These are phyloP conservation scores for Ilex asprella DNA, from an alignment of 257 asterid genomes.

Conservation along the genomic window DNA sequence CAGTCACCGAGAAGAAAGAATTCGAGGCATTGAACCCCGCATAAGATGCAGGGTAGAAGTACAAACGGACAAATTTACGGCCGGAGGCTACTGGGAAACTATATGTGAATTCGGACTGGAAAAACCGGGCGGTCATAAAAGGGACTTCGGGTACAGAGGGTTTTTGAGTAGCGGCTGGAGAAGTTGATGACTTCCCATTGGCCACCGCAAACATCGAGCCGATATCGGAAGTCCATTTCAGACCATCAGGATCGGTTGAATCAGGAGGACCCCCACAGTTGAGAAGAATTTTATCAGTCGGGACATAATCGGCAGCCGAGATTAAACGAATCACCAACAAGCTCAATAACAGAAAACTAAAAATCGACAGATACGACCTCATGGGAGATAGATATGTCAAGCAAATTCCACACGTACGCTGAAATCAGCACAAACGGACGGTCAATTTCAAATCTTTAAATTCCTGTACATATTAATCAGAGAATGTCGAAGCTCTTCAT, in stretches of 20 bases:
- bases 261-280: slow-evolving; percentile 81
- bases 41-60: slow-evolving; percentile 80
- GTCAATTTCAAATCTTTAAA: too few species aligned
- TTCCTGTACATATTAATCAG: too few species aligned
- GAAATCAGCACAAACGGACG: too few species aligned
- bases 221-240: slow-evolving; percentile 68
- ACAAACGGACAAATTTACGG: slow-evolving; percentile 64
- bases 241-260: slow-evolving; percentile 54
- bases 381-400: too few species aligned
- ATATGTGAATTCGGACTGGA: slow-evolving; percentile 67
- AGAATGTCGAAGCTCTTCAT: too few species aligned
- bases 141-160: slow-evolving; percentile 85
- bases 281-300: slow-evolving; percentile 67
- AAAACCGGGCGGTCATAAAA: slow-evolving; percentile 78
- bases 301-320: slow-evolving; percentile 31
- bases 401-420: too few species aligned
- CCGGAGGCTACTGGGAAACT: slow-evolving; percentile 80
- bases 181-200: slow-evolving; percentile 34
- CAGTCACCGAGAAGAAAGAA: slow-evolving; percentile 55
- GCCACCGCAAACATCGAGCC: slow-evolving; percentile 59
- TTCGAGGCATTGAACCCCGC: slow-evolving; percentile 44
- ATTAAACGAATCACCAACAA: slow-evolving; percentile 6
- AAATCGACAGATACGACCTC: slow-evolving; percentile 1
- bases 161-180: slow-evolving; percentile 54
- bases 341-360: slow-evolving; percentile 11